These are phyloP conservation scores for Phytophthora sp. DNA, from an alignment of 352 stramenopile species.

Conservation along the genomic window DNA sequence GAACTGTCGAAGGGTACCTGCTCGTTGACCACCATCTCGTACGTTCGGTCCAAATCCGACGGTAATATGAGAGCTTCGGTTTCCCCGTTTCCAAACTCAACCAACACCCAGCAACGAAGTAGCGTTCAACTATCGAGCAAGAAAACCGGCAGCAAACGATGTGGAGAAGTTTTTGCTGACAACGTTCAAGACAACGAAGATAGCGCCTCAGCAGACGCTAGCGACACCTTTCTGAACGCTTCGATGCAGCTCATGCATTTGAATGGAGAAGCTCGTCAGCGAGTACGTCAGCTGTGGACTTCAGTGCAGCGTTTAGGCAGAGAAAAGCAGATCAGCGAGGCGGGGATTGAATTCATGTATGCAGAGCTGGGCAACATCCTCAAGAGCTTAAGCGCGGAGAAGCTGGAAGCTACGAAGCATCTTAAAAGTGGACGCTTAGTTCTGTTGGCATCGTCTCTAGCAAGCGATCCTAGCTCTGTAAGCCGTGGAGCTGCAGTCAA, in stretches of 20 bases:
- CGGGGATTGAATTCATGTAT: conserved; percentile 55
- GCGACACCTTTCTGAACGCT: conserved; percentile 57
- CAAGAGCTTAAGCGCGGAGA: conserved; percentile 65
- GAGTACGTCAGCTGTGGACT: conserved; percentile 68
- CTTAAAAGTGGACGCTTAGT: conserved; percentile 58
- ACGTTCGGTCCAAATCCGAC: conserved; percentile 45
- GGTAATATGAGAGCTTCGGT: conserved; percentile 25
- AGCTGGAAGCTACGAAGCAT: conserved; percentile 49
- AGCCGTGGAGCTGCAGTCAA: conserved; percentile 32
- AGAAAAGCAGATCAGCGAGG: conserved; percentile 55
- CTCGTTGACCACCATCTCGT: conserved; percentile 1
- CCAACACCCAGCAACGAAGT: conserved; percentile 3
- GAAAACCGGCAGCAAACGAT: too few species aligned
- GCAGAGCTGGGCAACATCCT: conserved; percentile 67
- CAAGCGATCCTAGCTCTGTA: conserved; percentile 8
- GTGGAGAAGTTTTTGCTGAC: not conserved
- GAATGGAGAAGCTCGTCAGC: conserved; percentile 63
- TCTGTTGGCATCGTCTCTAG: conserved; percentile 47
- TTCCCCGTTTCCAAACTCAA: conserved; percentile 9
- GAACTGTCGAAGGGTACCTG: not conserved
- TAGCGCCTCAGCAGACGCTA: conserved; percentile 2
- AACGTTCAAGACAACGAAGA: not conserved
- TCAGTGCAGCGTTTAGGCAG: conserved; percentile 59
- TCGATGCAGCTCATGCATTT: conserved; percentile 72
- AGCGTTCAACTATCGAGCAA: too few species aligned